These are phyloP conservation scores for Symbiodinium natans DNA, from an alignment of 73 alveolate species.

Conservation along the genomic window DNA sequence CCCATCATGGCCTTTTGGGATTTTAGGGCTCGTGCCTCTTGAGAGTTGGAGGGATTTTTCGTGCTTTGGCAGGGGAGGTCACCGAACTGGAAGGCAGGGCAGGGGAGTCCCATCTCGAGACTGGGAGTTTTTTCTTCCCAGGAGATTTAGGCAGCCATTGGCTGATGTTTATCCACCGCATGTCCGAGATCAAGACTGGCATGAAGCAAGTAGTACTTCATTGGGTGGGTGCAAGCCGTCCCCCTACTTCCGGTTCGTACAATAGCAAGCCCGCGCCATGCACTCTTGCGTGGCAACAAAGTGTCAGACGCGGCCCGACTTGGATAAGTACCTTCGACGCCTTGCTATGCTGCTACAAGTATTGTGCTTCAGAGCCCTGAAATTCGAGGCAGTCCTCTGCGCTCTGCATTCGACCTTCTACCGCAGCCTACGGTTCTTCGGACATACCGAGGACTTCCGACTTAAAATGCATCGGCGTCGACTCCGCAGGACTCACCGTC, in stretches of 20 bases:
- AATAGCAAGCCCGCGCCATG: not conserved
- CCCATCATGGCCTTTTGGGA: not conserved
- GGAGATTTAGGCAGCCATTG: not conserved
- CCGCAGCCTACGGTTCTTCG: not conserved
- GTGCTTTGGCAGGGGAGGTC: too few relatives aligned
- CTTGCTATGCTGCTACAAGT: too few relatives aligned
- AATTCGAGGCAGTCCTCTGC: too few relatives aligned
- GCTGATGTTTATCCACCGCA: not conserved
- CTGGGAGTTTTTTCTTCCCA: not conserved
- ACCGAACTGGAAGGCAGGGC: not conserved
- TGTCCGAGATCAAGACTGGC: not conserved
- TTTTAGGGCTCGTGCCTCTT: too few relatives aligned
- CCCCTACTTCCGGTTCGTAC: not conserved
- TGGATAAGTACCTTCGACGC: conserved; percentile 5
- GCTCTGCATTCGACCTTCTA: too few relatives aligned
- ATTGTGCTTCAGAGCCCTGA: too few relatives aligned
- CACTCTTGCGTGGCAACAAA: not conserved
- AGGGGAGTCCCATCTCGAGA: not conserved
- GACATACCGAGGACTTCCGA: not conserved
- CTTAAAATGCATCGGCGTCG: not conserved
- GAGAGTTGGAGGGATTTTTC: too few relatives aligned
- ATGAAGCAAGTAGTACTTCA: not conserved
- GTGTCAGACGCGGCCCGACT: not conserved
- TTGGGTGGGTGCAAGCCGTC: not conserved
- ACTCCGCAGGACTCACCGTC: conserved; percentile 1